These are phyloP conservation scores for Zoysia matrella DNA, from an alignment of 202 grass and related monocot genomes.

Conservation along the genomic window DNA sequence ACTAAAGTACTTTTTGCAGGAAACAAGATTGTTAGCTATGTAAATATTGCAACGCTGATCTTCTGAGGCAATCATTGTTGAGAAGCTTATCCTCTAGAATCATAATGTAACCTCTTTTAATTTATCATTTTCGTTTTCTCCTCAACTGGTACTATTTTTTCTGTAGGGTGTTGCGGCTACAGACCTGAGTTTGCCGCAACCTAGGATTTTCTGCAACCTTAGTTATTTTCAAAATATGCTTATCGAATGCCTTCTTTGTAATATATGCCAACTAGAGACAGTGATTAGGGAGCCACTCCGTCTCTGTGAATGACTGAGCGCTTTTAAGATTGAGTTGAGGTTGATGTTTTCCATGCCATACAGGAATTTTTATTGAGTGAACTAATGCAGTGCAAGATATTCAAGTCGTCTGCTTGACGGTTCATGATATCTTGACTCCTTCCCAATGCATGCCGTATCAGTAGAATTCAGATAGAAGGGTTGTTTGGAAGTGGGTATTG, in stretches of 20 bases:
- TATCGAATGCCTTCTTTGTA: constrained; percentile 25
- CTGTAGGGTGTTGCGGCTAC: constrained; percentile 34
- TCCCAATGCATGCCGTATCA: no score
- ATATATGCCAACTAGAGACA: constrained; percentile 31
- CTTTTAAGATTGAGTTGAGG: no score
- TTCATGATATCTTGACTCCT: no score
- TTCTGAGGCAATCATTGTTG: background rate
- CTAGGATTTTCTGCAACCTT: background rate
- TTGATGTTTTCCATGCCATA: no score
- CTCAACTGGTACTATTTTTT: constrained; percentile 11
- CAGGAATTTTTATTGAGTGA: no score
- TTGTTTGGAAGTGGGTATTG: no score
- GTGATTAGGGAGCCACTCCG: background rate
- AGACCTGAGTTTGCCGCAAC: background rate
- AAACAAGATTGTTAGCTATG: constrained; percentile 32
- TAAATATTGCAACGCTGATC: constrained; percentile 40
- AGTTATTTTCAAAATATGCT: constrained; percentile 20
- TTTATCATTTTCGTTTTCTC: background rate
- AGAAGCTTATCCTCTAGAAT: constrained; percentile 26
- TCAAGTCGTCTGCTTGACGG: no score
- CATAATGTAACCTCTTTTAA: background rate
- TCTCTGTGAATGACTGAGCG: no score
- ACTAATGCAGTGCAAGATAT: no score
- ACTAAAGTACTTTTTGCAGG: constrained; percentile 18
- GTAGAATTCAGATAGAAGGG: no score